These are phyloP conservation scores for Rhodotorula sp. DNA, from an alignment of 1,284 basidiomycete species.

Conservation along the genomic window DNA sequence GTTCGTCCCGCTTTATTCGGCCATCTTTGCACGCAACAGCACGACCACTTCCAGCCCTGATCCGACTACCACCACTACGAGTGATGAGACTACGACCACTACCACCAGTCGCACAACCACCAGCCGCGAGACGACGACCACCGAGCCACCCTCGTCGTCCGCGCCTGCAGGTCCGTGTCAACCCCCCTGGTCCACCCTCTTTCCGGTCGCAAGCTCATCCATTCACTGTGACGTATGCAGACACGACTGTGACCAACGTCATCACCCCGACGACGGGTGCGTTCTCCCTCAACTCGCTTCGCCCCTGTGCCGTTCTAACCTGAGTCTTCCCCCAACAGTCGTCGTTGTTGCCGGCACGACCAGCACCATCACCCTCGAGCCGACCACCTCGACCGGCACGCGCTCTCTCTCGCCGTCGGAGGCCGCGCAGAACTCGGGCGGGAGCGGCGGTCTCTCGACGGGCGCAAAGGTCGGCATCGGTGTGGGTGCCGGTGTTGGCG, in stretches of 20 bases:
- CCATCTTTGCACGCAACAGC: not conserved
- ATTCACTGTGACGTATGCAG: not conserved
- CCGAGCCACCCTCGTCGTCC: not conserved
- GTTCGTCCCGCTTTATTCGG: too few relatives aligned
- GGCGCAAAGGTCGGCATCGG: conserved; percentile 39
- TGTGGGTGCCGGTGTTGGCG: conserved; percentile 35
- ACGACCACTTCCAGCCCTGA: not conserved
- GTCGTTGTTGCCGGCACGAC: conserved; percentile 39
- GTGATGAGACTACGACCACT: not conserved
- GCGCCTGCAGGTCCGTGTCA: not conserved
- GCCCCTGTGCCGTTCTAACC: not conserved
- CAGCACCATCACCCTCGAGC: conserved; percentile 30
- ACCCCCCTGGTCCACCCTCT: not conserved
- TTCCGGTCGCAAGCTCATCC: not conserved
- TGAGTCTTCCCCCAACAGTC: conserved; percentile 7
- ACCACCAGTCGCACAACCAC: not conserved
- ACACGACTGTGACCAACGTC: conserved; percentile 30
- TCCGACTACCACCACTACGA: not conserved
- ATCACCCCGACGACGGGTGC: conserved; percentile 38
- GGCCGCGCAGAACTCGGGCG: not conserved
- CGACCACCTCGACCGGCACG: conserved; percentile 15
- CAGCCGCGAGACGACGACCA: not conserved
- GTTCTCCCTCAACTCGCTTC: not conserved
- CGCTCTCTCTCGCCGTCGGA: conserved; percentile 18
- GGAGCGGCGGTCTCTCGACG: conserved; percentile 30